phyloP scores from a whole-genome alignment of 1,284 basidiomycete genomes.

The Pholiota adiposa region DNA sequence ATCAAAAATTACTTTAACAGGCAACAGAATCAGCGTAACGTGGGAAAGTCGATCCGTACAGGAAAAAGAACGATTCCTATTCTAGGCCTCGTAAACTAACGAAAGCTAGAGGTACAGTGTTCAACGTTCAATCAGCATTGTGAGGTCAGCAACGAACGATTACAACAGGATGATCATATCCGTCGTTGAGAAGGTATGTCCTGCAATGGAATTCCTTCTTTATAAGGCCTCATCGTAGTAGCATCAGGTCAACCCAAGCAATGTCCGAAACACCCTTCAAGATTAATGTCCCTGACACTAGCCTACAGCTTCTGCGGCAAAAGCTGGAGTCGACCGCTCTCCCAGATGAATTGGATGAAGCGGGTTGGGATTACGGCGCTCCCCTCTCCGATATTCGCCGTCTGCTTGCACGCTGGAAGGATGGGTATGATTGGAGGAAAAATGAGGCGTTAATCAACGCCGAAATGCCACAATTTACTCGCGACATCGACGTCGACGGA shows the following conservation, averaged over 20 bases:
- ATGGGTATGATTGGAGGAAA: conserved; percentile 53
- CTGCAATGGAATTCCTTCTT: too few relatives aligned
- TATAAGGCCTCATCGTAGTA: too few relatives aligned
- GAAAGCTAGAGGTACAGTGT: too few relatives aligned
- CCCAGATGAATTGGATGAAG: conserved; percentile 52
- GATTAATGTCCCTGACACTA: conserved; percentile 42
- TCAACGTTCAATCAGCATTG: too few relatives aligned
- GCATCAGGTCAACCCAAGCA: background rate
- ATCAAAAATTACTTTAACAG: too few relatives aligned
- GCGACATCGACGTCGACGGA: conserved; percentile 48
- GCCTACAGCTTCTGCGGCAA: conserved; percentile 37
- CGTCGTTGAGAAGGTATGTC: too few relatives aligned
- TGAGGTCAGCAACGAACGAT: too few relatives aligned
- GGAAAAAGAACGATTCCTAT: too few relatives aligned
- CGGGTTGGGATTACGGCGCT: conserved; percentile 49
- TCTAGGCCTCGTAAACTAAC: too few relatives aligned
- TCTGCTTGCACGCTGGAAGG: conserved; percentile 47
- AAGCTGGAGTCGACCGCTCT: conserved; percentile 46
- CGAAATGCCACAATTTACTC: conserved; percentile 53
- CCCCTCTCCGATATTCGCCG: conserved; percentile 49
- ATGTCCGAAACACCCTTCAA: conserved; percentile 40
- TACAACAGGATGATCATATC: too few relatives aligned
- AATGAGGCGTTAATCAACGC: conserved; percentile 48
- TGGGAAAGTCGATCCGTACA: too few relatives aligned
- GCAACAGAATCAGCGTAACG: too few relatives aligned